Evolutionary conservation across 2,329 filamentous ascomycete species (phyloP), one percentile per base, ranked within the genome.

Genomic region (Lasiodiplodia sp.): DNA sequence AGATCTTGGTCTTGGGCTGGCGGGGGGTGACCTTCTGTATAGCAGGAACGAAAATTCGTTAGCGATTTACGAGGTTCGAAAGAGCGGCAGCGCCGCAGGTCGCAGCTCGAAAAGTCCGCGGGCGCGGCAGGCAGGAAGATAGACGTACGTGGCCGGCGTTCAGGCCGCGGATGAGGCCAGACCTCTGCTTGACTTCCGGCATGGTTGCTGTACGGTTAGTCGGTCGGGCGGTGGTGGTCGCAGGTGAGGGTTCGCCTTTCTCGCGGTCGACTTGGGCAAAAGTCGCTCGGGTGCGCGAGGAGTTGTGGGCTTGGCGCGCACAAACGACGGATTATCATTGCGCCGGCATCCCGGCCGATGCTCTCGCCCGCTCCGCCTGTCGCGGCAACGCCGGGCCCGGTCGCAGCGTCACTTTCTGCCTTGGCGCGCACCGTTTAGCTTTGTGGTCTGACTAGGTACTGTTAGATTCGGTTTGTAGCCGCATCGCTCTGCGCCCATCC

Each of bases 141-240:
- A 65, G 74, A 90, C 88, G 80, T 89, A 90, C 88, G 81, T 90
- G 87, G 80, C 88, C 88, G 78, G 84, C 84, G 83, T 90, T 90
- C 78, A 89, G 80, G 79, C 88, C 88, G 78, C 86, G 80, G 81
- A 85, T 83, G 79, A 90, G 75, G 76, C 79, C 84, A 75, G 81
- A 83, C 78, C 80, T 83, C 79, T 85, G 83, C 81, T 84, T 84
- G 77, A 85, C 83, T 81, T 85, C 83, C 73, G 83, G 83, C 83
- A 85, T 85, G 74, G 72, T 83, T 69, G 67, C 67, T 69, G 77
- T 72, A 75, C 76, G 47, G 76, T 76, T 70, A 66, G 73, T 77
- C 49, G 60, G 60, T 38, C 44, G 60, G 47, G 38, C 28, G 60
- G 21, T 64, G 47, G 44, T 64, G 60, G 63, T 66, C 63, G 63